These are phyloP conservation scores for Syzygium aqueum DNA, from an alignment of 345 rosid species.

Conservation along the genomic window DNA sequence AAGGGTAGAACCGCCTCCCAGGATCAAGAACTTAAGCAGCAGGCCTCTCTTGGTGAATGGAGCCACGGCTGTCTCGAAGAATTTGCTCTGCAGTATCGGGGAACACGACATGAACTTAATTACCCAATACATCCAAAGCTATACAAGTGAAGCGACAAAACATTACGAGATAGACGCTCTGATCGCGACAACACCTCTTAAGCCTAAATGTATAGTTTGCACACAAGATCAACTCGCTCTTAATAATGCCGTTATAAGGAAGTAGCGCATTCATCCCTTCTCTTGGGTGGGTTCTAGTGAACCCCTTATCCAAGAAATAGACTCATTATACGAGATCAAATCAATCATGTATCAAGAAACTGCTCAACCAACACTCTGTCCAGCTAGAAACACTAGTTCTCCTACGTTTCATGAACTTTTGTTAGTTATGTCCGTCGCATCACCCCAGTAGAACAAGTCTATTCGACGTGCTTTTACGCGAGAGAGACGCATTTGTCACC, in stretches of 20 bases:
- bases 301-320: background rate
- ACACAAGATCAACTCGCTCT: background rate
- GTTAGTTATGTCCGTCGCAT: background rate
- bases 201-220: background rate
- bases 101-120: background rate
- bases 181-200: background rate
- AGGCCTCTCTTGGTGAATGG: conserved; percentile 97
- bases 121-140: background rate
- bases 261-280: background rate
- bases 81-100: conserved; percentile 67
- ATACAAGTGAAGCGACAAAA: background rate
- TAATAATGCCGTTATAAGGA: background rate
- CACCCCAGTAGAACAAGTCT: background rate
- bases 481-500: background rate
- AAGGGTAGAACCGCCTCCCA: conserved; percentile 74
- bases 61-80: conserved; percentile 88
- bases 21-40: conserved; percentile 84
- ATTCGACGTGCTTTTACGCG: background rate
- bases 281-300: background rate
- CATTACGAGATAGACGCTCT: background rate
- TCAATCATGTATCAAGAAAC: background rate
- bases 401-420: background rate
- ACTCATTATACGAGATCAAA: background rate
- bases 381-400: background rate
- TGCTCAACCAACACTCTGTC: background rate